Evolutionary conservation across 208 protist genomes (phyloP).

Genomic region (Trypanosoma caninum): DNA sequence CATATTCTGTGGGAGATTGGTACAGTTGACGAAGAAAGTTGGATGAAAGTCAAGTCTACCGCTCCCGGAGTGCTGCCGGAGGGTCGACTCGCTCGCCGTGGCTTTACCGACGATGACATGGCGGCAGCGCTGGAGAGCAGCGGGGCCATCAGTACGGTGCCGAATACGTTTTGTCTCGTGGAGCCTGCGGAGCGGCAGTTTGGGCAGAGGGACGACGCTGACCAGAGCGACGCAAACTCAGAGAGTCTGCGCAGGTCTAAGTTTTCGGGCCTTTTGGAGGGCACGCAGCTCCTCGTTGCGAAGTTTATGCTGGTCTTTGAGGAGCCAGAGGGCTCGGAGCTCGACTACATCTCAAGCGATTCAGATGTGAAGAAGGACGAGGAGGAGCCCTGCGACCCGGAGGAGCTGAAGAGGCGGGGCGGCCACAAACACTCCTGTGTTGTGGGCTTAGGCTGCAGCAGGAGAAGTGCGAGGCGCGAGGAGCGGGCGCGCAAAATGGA

Average conservation of each 20-base stretch:
- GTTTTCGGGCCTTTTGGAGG: constrained; percentile 7
- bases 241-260: background rate
- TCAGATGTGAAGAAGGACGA: constrained; percentile 5
- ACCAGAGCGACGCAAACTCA: background rate
- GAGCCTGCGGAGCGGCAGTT: background rate
- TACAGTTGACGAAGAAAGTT: constrained; percentile 29
- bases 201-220: background rate
- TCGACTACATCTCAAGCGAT: constrained; percentile 21
- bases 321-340: constrained; percentile 16
- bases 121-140: background rate
- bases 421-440: background rate
- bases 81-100: constrained; percentile 13
- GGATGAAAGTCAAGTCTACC: constrained; percentile 3
- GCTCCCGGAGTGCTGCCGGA: constrained; percentile 17
- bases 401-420: background rate
- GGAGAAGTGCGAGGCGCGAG: constrained; percentile 18
- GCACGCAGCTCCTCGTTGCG: constrained; percentile 2
- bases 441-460: background rate
- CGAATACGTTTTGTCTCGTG: background rate
- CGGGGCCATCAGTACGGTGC: background rate
- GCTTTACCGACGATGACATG: constrained; percentile 24
- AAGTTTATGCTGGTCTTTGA: constrained; percentile 27
- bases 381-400: background rate
- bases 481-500: constrained; percentile 15
- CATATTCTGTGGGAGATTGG: constrained; percentile 58